These are phyloP conservation scores for Myriosclerotinia curreyana DNA, from an alignment of 2,329 filamentous ascomycete species.

Conservation along the genomic window DNA sequence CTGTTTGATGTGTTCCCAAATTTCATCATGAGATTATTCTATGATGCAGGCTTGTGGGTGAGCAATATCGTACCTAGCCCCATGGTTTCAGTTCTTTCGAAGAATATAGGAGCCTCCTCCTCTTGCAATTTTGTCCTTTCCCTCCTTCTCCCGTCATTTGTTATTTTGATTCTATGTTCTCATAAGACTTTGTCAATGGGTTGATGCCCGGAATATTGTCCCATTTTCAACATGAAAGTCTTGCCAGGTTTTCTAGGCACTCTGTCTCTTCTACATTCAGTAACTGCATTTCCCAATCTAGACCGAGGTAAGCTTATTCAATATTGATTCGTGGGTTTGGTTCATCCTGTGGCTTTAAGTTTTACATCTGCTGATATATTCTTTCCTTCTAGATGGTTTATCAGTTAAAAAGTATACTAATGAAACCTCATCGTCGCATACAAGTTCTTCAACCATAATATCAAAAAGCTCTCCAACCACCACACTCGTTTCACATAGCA, in stretches of 20 bases:
- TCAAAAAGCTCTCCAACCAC: slow-evolving; percentile 20
- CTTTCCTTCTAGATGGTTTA: background rate
- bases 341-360: slow-evolving; percentile 19
- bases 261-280: slow-evolving; percentile 28
- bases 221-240: slow-evolving; percentile 29
- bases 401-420: slow-evolving; percentile 18
- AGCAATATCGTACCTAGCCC: slow-evolving; percentile 19
- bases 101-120: slow-evolving; percentile 22
- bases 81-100: slow-evolving; percentile 9
- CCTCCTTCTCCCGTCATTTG: slow-evolving; percentile 17
- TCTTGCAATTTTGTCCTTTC: slow-evolving; percentile 13
- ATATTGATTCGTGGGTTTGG: slow-evolving; percentile 6
- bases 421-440: slow-evolving; percentile 15
- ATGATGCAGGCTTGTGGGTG: slow-evolving; percentile 16
- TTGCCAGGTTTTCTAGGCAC: slow-evolving; percentile 24
- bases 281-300: slow-evolving; percentile 19
- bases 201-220: slow-evolving; percentile 16
- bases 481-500: slow-evolving; percentile 16
- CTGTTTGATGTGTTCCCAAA: background rate
- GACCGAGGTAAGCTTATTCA: slow-evolving; percentile 18
- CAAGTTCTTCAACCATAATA: slow-evolving; percentile 13
- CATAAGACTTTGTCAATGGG: slow-evolving; percentile 4
- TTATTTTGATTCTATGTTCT: slow-evolving; percentile 14
- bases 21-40: slow-evolving; percentile 17
- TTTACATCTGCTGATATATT: slow-evolving; percentile 20